Evolutionary conservation across 2,329 filamentous ascomycete species (phyloP).

Genomic region (Hirsutella rhossiliensis): DNA sequence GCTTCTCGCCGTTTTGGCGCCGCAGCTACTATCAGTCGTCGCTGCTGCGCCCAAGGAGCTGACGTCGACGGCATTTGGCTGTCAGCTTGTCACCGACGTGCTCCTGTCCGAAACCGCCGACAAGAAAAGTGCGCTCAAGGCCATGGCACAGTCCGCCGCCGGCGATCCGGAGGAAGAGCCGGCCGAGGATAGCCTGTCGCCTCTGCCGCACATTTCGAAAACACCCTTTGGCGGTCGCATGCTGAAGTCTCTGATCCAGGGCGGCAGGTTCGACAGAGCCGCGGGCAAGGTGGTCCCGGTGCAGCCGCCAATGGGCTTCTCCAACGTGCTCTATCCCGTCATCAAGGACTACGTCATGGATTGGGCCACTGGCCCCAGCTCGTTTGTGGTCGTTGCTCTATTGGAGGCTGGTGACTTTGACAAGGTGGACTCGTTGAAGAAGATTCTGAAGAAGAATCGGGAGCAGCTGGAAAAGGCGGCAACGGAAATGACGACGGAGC

Average conservation of each 20-base stretch:
- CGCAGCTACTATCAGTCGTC: constrained; percentile 64
- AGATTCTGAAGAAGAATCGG: constrained; percentile 61
- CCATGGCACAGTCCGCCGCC: constrained; percentile 51
- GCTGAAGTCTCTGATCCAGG: constrained; percentile 83
- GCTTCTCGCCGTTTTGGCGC: constrained; percentile 61
- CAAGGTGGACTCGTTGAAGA: constrained; percentile 52
- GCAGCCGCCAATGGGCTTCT: constrained; percentile 70
- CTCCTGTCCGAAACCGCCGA: constrained; percentile 66
- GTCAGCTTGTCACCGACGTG: constrained; percentile 74
- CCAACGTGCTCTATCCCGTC: constrained; percentile 66
- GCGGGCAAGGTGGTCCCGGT: constrained; percentile 59
- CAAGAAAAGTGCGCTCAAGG: constrained; percentile 61
- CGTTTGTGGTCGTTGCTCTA: constrained; percentile 75
- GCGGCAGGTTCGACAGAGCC: constrained; percentile 71
- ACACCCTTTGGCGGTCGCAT: constrained; percentile 61
- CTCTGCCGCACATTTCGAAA: constrained; percentile 44
- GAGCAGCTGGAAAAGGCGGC: constrained; percentile 58
- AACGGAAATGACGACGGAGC: constrained; percentile 41
- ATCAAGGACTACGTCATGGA: constrained; percentile 63
- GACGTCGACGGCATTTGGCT: constrained; percentile 66
- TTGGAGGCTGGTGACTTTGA: constrained; percentile 64
- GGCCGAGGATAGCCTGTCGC: constrained; percentile 27
- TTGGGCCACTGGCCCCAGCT: constrained; percentile 80
- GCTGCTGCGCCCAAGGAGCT: constrained; percentile 55
- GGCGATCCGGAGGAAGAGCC: constrained; percentile 36